Evolutionary conservation across 1,284 basidiomycete species (phyloP).

Genomic region (Anthracocystis walkeri): DNA sequence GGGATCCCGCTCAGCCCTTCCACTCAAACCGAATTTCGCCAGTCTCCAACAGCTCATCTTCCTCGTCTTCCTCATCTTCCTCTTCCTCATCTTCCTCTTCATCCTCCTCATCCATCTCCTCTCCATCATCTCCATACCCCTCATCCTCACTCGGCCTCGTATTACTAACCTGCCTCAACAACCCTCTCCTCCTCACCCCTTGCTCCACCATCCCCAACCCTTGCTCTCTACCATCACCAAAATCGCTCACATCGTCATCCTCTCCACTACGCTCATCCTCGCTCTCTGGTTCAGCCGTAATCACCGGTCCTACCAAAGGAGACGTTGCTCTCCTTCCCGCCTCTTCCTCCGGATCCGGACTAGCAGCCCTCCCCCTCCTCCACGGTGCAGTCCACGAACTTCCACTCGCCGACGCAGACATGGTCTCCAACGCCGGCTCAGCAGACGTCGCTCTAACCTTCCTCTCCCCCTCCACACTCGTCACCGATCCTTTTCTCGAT

Average conservation of each 20-base stretch:
- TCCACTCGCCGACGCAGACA: constrained; percentile 3
- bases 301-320: constrained; percentile 54
- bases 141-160: constrained; percentile 22
- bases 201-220: neutral
- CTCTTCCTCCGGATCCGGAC: constrained; percentile 16
- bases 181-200: constrained; percentile 2
- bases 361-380: constrained; percentile 41
- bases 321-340: constrained; percentile 33
- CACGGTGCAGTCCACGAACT: constrained; percentile 52
- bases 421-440: constrained; percentile 26
- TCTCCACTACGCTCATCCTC: constrained; percentile 47
- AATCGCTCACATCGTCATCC: constrained; percentile 33
- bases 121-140: constrained; percentile 19
- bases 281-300: constrained; percentile 42
- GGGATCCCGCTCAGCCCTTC: constrained; percentile 26
- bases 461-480: constrained; percentile 2
- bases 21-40: constrained; percentile 68
- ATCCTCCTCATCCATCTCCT: constrained; percentile 28
- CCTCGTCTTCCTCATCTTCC: constrained; percentile 36
- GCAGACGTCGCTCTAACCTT: constrained; percentile 24
- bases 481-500: constrained; percentile 18
- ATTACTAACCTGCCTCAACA: constrained; percentile 21
- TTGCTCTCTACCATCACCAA: constrained; percentile 7
- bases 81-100: constrained; percentile 48
- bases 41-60: constrained; percentile 61